phyloP scores from a whole-genome alignment of 352 stramenopile species.

The Phytophthora fragariae region DNA sequence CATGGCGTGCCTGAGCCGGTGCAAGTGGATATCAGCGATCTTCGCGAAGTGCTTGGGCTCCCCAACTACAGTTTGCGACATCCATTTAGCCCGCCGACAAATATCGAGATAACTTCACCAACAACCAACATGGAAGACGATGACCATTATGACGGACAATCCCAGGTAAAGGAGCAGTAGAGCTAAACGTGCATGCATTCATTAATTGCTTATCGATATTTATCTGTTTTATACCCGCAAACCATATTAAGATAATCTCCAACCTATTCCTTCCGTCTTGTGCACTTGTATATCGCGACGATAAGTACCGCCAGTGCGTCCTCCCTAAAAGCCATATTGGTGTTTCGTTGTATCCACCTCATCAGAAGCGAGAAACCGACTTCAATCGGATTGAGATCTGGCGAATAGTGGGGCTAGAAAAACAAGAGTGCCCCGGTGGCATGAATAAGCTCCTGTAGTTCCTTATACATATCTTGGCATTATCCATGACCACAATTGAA shows the following conservation, averaged over 20 bases:
- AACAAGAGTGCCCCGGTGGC: conserved; percentile 90
- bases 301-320: neutral
- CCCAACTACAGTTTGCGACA: conserved; percentile 10
- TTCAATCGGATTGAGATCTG: conserved; percentile 10
- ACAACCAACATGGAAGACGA: conserved; percentile 6
- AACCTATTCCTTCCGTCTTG: conserved; percentile 5
- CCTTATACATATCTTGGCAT: conserved; percentile 91
- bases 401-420: conserved; percentile 21
- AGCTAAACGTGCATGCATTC: neutral
- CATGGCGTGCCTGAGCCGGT: conserved; percentile 8
- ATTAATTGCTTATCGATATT: conserved; percentile 8
- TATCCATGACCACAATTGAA: conserved; percentile 73
- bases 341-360: conserved; percentile 11
- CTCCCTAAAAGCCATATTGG: conserved; percentile 10
- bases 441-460: conserved; percentile 93
- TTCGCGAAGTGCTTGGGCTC: neutral
- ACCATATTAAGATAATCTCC: conserved; percentile 1
- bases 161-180: conserved; percentile 5
- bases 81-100: conserved; percentile 7
- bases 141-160: conserved; percentile 4
- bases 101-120: neutral
- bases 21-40: conserved; percentile 10
- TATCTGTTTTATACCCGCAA: conserved; percentile 21
- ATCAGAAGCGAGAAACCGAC: conserved; percentile 4
- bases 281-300: conserved; percentile 6